These are phyloP conservation scores for Macroventuria anomochaeta DNA, from an alignment of 2,329 filamentous ascomycete species.

Conservation along the genomic window DNA sequence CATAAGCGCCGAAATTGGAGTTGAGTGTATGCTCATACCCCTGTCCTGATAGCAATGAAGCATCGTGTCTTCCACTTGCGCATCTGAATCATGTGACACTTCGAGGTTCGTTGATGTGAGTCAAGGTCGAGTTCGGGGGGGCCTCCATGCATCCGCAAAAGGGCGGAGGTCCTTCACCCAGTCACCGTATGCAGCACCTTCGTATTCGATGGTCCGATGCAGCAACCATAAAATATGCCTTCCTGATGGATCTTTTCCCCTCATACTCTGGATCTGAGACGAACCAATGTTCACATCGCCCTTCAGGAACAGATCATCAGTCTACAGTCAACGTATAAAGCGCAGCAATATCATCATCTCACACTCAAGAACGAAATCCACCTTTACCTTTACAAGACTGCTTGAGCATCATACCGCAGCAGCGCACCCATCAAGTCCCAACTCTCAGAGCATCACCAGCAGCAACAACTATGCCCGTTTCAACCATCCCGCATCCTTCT, in stretches of 20 bases:
- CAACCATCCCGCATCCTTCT: background rate
- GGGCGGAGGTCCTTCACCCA: conserved; percentile 4
- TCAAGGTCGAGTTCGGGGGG: background rate
- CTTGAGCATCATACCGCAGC: too few species aligned
- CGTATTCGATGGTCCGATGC: too few species aligned
- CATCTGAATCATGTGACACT: background rate
- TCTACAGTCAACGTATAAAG: background rate
- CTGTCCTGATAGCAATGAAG: background rate
- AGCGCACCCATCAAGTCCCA: too few species aligned
- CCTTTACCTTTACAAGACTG: too few species aligned
- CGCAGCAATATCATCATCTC: background rate
- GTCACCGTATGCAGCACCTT: conserved; percentile 1
- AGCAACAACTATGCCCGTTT: background rate
- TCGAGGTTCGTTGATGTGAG: background rate
- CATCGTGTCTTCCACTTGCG: background rate
- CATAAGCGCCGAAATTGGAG: conserved; percentile 7
- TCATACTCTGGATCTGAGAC: too few species aligned
- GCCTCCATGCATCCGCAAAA: conserved; percentile 3
- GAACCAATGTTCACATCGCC: too few species aligned
- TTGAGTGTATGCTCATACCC: conserved; percentile 4
- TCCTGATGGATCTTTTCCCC: too few species aligned
- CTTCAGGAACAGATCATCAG: background rate
- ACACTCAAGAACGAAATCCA: too few species aligned
- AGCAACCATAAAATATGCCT: too few species aligned
- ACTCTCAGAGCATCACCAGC: background rate